A percentile compares a stretch with the other conserved stretches of the same genome.
These are phyloP conservation scores for Lactifluus echinatus DNA, from an alignment of 768 basidiomycete species.

Conservation along the genomic window DNA sequence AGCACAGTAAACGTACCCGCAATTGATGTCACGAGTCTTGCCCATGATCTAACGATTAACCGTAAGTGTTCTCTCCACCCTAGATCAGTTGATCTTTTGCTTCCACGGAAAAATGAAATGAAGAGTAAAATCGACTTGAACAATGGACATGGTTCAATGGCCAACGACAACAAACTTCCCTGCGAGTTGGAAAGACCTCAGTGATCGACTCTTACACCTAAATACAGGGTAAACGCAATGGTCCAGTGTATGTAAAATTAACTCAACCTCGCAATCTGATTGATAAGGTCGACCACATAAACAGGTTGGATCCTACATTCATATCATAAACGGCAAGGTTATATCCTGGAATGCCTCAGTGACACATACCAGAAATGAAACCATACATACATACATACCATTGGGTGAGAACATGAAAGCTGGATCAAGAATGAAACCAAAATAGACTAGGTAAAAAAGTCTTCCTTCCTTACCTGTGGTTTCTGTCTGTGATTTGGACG, in stretches of 20 bases:
- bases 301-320: neutral
- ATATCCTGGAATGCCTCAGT: conserved; percentile 24
- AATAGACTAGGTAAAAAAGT: neutral
- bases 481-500: conserved; percentile 58
- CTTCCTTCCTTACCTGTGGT: conserved; percentile 35
- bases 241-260: neutral
- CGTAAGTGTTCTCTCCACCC: no score
- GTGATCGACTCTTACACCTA: no score
- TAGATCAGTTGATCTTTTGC: no score
- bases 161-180: no score
- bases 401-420: conserved; percentile 66
- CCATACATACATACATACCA: conserved; percentile 32
- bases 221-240: no score
- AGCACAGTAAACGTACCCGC: no score
- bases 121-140: neutral
- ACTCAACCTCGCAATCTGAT: neutral
- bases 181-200: no score
- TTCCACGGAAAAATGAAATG: no score
- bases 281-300: no score
- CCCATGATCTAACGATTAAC: no score
- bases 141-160: neutral
- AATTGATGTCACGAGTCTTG: no score
- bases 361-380: neutral
- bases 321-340: conserved; percentile 27
- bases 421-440: conserved; percentile 1